A percentile compares a stretch with the other conserved stretches of the same genome.
Conservation (phyloP, 805 yeast species). For the Wickerhamiella sergipiensis region DNA sequence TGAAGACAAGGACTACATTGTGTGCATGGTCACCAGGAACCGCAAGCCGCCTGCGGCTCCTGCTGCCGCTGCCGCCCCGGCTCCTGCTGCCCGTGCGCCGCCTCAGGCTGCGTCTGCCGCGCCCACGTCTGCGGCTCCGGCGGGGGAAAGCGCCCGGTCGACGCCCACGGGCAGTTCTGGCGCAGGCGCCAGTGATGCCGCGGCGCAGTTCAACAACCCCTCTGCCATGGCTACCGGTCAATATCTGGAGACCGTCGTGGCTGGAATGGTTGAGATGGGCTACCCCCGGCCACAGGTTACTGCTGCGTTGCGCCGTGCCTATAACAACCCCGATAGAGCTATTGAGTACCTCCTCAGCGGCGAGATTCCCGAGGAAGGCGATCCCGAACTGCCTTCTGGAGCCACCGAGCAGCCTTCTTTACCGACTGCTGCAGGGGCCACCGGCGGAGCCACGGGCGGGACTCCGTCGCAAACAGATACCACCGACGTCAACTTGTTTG, state of each 20-base stretch:
- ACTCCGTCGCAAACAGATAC: conserved; percentile 8
- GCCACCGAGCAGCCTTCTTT: not conserved
- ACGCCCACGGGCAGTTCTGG: not conserved
- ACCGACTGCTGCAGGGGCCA: conserved; percentile 22
- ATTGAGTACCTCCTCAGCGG: conserved; percentile 90
- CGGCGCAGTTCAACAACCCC: conserved; percentile 24
- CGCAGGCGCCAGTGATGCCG: conserved; percentile 14
- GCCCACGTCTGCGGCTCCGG: conserved; percentile 13
- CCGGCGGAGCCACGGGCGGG: not conserved
- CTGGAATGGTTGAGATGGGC: conserved; percentile 90
- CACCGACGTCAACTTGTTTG: conserved; percentile 29
- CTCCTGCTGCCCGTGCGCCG: conserved; percentile 15
- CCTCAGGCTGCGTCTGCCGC: conserved; percentile 8
- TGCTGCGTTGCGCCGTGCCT: conserved; percentile 86
- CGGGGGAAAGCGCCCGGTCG: not conserved
- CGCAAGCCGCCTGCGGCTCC: conserved; percentile 14
- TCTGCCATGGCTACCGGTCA: conserved; percentile 49
- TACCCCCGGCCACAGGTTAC: conserved; percentile 79
- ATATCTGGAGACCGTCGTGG: conserved; percentile 60
- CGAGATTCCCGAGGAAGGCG: conserved; percentile 45
- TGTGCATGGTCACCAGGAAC: conserved; percentile 71
- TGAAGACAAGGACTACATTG: conserved; percentile 71
- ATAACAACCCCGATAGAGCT: conserved; percentile 94
- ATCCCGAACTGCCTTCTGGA: not conserved
- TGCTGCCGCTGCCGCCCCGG: conserved; percentile 14